These are phyloP conservation scores for Rhodomyrtus psidioides DNA, from an alignment of 441 rosid species.

Conservation along the genomic window DNA sequence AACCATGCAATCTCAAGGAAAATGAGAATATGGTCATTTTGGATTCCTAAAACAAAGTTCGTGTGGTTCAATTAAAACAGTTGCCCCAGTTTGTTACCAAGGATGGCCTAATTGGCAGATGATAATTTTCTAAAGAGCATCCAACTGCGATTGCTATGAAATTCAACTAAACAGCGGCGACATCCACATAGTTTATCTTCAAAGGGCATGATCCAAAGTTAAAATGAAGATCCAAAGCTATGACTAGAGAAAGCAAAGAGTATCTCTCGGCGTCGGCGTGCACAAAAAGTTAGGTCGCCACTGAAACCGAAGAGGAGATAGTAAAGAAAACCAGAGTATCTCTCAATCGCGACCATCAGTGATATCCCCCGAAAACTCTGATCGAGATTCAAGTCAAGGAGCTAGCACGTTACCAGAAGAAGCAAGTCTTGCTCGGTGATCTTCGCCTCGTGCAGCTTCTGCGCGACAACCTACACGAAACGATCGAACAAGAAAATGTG, in stretches of 20 bases:
- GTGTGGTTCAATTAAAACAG: not conserved
- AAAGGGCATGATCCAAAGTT: not conserved
- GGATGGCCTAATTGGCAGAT: not conserved
- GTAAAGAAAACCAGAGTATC: not conserved
- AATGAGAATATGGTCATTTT: not conserved
- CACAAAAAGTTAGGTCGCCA: not conserved
- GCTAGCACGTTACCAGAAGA: constrained; percentile 54
- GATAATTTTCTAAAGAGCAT: not conserved
- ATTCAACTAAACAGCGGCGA: not conserved
- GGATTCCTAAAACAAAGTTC: not conserved
- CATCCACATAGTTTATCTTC: not conserved
- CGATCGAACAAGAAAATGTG: not conserved
- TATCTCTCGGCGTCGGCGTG: not conserved
- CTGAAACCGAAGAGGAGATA: not conserved
- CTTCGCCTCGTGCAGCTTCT: constrained; percentile 82
- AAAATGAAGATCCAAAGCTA: not conserved
- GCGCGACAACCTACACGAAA: constrained; percentile 55
- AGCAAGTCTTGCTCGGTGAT: constrained; percentile 97
- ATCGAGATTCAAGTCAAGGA: not conserved
- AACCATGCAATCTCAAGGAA: not conserved
- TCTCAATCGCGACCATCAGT: not conserved
- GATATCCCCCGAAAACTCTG: not conserved
- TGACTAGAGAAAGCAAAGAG: not conserved
- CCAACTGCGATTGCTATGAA: not conserved
- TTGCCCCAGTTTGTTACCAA: not conserved